phyloP scores from a whole-genome alignment of 306 rosid genomes.

The Cucurbita argyrosperma region DNA sequence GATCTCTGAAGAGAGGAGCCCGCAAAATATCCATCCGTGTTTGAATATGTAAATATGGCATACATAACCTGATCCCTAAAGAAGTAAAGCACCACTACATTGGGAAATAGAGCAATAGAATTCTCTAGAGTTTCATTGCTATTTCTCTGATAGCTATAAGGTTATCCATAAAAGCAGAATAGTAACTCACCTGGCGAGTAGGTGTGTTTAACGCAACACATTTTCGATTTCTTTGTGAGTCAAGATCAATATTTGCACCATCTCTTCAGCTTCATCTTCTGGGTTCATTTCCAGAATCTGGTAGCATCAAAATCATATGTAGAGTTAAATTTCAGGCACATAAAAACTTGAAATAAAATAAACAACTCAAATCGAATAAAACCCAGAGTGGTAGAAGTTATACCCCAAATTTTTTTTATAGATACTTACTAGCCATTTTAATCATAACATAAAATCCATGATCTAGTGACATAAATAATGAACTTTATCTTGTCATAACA shows the following conservation, averaged over 20 bases:
- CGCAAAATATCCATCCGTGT: background rate
- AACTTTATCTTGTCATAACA: background rate
- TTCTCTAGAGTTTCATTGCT: background rate
- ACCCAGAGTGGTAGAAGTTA: background rate
- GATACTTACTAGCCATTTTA: background rate
- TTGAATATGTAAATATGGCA: background rate
- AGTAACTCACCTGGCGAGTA: constrained; percentile 56
- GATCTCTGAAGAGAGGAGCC: background rate
- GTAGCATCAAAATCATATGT: background rate
- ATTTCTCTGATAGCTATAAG: background rate
- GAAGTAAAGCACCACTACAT: background rate
- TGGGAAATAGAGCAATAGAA: background rate
- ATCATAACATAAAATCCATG: background rate
- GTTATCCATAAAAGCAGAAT: background rate
- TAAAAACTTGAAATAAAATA: background rate
- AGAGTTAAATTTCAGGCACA: background rate
- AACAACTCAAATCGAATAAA: background rate
- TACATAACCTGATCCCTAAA: background rate
- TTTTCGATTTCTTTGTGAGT: constrained; percentile 87
- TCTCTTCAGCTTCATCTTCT: constrained; percentile 96
- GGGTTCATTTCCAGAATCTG: constrained; percentile 98
- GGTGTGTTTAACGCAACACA: constrained; percentile 89
- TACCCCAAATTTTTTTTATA: background rate
- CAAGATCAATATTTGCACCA: constrained; percentile 95
- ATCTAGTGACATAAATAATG: background rate